Evolutionary conservation across 2,329 filamentous ascomycete genomes (phyloP).

Genomic region (Epichloe hybrida): DNA sequence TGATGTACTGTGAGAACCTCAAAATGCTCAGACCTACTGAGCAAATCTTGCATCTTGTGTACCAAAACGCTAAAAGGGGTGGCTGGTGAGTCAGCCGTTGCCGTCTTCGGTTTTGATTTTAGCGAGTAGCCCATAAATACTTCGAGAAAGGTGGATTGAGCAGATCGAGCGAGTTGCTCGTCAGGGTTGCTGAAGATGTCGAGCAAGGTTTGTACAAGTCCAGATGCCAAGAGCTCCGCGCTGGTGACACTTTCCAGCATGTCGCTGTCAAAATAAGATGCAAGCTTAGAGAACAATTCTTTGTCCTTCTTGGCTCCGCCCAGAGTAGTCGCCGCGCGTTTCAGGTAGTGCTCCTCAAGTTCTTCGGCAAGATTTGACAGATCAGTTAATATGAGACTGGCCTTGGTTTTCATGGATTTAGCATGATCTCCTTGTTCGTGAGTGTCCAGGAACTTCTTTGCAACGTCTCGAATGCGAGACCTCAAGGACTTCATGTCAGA

Average conservation of each 20-base stretch:
- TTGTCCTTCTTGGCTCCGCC: slow-evolving; percentile 33
- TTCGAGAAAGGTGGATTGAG: slow-evolving; percentile 74
- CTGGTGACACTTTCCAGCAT: slow-evolving; percentile 89
- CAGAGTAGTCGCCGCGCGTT: slow-evolving; percentile 32
- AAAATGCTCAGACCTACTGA: slow-evolving; percentile 95
- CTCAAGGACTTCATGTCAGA: slow-evolving; percentile 41
- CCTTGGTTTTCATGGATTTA: slow-evolving; percentile 64
- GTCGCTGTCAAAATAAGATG: slow-evolving; percentile 76
- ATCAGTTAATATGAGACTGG: slow-evolving; percentile 58
- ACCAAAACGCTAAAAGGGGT: slow-evolving; percentile 86
- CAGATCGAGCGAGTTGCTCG: slow-evolving; percentile 45
- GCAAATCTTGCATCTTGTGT: slow-evolving; percentile 85
- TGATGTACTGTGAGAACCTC: slow-evolving; percentile 94
- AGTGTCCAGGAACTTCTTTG: slow-evolving; percentile 69
- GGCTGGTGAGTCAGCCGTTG: slow-evolving; percentile 52
- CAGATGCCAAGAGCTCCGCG: slow-evolving; percentile 82
- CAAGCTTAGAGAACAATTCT: slow-evolving; percentile 60
- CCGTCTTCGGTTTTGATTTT: slow-evolving; percentile 50
- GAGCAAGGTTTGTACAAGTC: slow-evolving; percentile 72
- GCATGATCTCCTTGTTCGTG: slow-evolving; percentile 67
- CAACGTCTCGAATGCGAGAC: slow-evolving; percentile 58
- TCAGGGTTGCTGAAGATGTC: slow-evolving; percentile 66
- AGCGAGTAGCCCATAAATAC: slow-evolving; percentile 76
- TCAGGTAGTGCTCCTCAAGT: slow-evolving; percentile 58
- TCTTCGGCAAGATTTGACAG: slow-evolving; percentile 59